A percentile compares a stretch with the other conserved stretches of the same genome.
These are phyloP conservation scores for Phytophthora brassicae DNA, from an alignment of 352 stramenopile genomes.

Conservation along the genomic window DNA sequence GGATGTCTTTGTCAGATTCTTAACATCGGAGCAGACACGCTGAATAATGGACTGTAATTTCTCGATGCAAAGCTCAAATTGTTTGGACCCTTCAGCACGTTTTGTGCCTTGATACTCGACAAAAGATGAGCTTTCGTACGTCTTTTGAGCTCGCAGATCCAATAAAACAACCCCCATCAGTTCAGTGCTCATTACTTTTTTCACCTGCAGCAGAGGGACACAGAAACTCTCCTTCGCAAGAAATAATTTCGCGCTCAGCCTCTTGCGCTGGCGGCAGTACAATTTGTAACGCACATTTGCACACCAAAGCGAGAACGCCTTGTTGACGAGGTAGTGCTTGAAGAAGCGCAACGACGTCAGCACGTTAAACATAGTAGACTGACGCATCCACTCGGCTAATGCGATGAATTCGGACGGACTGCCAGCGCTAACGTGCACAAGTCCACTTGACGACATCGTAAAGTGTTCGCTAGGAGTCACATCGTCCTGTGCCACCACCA, in stretches of 20 bases:
- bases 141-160: constrained; percentile 87
- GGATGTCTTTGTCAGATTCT: constrained; percentile 75
- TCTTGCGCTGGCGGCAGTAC: constrained; percentile 89
- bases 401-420: constrained; percentile 92
- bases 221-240: constrained; percentile 92
- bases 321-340: constrained; percentile 93
- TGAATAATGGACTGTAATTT: constrained; percentile 90
- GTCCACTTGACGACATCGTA: constrained; percentile 88
- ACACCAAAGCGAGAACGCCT: constrained; percentile 88
- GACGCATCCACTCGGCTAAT: constrained; percentile 93
- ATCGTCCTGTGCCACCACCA: constrained; percentile 84
- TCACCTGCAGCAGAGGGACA: constrained; percentile 84
- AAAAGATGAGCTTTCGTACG: constrained; percentile 87
- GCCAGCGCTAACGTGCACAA: constrained; percentile 72
- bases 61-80: constrained; percentile 91
- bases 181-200: constrained; percentile 86
- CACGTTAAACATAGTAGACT: constrained; percentile 94
- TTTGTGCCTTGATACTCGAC: constrained; percentile 90
- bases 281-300: constrained; percentile 91
- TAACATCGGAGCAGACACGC: constrained; percentile 90
- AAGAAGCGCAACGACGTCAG: constrained; percentile 94
- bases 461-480: constrained; percentile 85
- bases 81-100: constrained; percentile 84
- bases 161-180: constrained; percentile 81
- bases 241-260: constrained; percentile 82